phyloP scores from a whole-genome alignment of 2,329 filamentous ascomycete genomes.

The Paracoccidioides brasiliensis region DNA sequence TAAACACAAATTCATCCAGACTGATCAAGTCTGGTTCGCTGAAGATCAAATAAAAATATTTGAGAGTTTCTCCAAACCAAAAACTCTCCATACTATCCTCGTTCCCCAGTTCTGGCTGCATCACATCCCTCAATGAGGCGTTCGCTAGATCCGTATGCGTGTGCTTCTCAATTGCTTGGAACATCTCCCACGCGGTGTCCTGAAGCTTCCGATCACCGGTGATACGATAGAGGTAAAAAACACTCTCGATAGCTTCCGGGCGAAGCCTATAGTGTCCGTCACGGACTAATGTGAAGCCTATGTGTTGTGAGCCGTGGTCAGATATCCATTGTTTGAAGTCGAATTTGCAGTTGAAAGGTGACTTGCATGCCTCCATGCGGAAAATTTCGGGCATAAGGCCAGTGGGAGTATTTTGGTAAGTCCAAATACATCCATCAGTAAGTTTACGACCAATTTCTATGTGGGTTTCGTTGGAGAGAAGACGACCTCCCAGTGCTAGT shows the following conservation, averaged over 20 bases:
- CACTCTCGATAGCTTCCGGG: conserved; percentile 75
- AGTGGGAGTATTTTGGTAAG: conserved; percentile 35
- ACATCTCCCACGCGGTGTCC: conserved; percentile 81
- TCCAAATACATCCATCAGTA: conserved; percentile 44
- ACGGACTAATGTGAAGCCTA: background rate
- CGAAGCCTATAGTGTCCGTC: conserved; percentile 30
- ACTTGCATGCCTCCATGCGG: conserved; percentile 29
- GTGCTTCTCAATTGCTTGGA: conserved; percentile 52
- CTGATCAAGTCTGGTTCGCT: conserved; percentile 50
- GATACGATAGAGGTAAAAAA: conserved; percentile 85
- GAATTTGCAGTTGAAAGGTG: conserved; percentile 5
- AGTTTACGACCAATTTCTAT: conserved; percentile 37
- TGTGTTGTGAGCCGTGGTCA: background rate
- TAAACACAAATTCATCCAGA: conserved; percentile 54
- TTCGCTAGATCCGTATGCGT: conserved; percentile 56
- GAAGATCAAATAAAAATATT: conserved; percentile 82
- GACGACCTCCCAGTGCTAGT: conserved; percentile 39
- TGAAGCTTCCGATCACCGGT: conserved; percentile 64
- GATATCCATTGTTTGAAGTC: background rate
- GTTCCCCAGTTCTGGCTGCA: conserved; percentile 43
- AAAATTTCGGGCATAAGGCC: conserved; percentile 44
- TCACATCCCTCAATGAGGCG: conserved; percentile 35
- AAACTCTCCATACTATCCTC: conserved; percentile 71
- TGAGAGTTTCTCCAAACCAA: conserved; percentile 82
- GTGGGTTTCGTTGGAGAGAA: conserved; percentile 39